Percentiles rank a stretch among this genome's conserved stretches.
These are phyloP conservation scores for Elongisporangium anandrum DNA, from an alignment of 352 stramenopile species.

Conservation along the genomic window DNA sequence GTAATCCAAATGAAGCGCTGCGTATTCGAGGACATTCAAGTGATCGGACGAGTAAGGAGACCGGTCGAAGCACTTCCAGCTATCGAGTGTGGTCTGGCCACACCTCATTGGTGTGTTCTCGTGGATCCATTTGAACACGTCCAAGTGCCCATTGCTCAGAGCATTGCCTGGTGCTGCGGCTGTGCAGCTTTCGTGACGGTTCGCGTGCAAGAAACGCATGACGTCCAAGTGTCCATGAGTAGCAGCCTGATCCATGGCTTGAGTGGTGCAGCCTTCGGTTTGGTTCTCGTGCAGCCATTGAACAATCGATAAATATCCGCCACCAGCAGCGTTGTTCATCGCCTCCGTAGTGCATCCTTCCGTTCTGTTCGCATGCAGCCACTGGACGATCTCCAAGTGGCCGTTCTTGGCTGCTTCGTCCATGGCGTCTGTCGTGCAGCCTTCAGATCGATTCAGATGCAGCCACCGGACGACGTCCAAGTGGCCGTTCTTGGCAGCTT, in stretches of 20 bases:
- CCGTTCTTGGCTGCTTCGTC: conserved; percentile 16
- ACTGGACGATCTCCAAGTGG: conserved; percentile 20
- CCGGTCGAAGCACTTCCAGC: too few relatives aligned
- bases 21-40: too few relatives aligned
- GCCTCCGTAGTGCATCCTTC: conserved; percentile 21
- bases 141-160: conserved; percentile 2
- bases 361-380: conserved; percentile 16
- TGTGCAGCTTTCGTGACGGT: conserved; percentile 19
- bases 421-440: conserved; percentile 16
- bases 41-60: too few relatives aligned
- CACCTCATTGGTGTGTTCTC: too few relatives aligned
- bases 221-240: conserved; percentile 14
- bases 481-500: too few relatives aligned
- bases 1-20: too few relatives aligned
- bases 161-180: background rate
- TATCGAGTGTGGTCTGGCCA: too few relatives aligned
- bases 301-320: conserved; percentile 18
- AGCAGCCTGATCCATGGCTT: conserved; percentile 21
- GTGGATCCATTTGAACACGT: conserved; percentile 5
- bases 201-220: conserved; percentile 19
- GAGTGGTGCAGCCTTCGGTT: conserved; percentile 16
- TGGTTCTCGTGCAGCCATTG: conserved; percentile 25
- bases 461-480: conserved; percentile 24
- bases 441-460: conserved; percentile 4
- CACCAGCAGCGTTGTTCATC: conserved; percentile 23